Conservation (phyloP, 2,329 filamentous ascomycete genomes). For the Huntiella bhutanensis region DNA sequence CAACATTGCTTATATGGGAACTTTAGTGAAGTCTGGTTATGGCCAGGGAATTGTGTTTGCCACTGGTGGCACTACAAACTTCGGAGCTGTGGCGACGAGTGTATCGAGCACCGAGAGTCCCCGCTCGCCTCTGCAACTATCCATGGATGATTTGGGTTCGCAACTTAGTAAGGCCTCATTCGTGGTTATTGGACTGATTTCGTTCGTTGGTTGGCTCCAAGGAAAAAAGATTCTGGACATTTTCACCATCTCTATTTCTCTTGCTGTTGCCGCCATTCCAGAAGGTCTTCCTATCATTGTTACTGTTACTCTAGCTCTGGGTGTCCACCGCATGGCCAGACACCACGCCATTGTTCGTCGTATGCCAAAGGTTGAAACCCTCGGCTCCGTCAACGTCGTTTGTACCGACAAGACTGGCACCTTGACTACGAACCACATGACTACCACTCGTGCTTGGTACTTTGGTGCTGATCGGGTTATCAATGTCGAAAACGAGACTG, state of each 20-base stretch:
- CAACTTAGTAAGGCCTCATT: constrained; percentile 96
- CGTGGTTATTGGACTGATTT: constrained; percentile 80
- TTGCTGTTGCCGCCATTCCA: constrained; percentile 89
- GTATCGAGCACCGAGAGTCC: constrained; percentile 91
- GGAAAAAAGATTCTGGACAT: constrained; percentile 83
- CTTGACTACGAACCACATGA: constrained; percentile 96
- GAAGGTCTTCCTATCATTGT: constrained; percentile 96
- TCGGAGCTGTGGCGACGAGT: constrained; percentile 87
- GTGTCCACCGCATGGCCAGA: constrained; percentile 89
- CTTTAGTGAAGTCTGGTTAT: constrained; percentile 81
- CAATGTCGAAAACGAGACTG: constrained; percentile 35
- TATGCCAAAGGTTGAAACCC: constrained; percentile 89
- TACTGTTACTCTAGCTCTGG: constrained; percentile 84
- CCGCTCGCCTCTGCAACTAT: constrained; percentile 77
- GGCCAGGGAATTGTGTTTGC: constrained; percentile 95
- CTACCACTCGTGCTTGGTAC: constrained; percentile 89
- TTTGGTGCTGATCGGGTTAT: constrained; percentile 46
- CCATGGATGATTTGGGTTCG: constrained; percentile 93
- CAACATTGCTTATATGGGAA: constrained; percentile 98
- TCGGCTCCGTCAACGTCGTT: constrained; percentile 98
- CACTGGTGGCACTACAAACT: constrained; percentile 82
- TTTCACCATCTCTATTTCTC: constrained; percentile 91
- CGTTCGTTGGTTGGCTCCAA: constrained; percentile 73
- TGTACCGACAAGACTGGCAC: constrained; percentile 98
- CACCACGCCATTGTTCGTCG: constrained; percentile 87